Conservation (phyloP, 495 filamentous ascomycete genomes). For the Daldinia concentrica region DNA sequence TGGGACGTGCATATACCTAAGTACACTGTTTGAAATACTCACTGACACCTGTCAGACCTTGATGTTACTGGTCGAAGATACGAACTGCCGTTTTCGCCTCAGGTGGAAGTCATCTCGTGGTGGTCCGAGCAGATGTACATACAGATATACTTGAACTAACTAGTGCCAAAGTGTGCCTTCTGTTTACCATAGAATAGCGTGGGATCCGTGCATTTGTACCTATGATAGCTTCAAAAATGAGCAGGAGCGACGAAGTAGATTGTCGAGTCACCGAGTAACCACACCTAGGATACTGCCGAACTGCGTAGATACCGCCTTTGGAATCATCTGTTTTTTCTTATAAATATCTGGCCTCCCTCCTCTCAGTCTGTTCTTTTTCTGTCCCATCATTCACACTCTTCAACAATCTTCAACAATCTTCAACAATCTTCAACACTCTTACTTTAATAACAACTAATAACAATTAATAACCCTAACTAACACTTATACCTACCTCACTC, state of each 20-base stretch:
- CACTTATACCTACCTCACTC: background rate
- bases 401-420: background rate
- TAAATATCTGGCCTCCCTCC: background rate
- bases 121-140: background rate
- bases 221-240: background rate
- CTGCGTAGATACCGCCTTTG: background rate
- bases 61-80: background rate
- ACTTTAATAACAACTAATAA: background rate
- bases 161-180: background rate
- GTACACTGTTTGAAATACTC: background rate
- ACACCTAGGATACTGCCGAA: background rate
- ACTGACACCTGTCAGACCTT: background rate
- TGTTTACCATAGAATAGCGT: background rate
- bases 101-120: background rate
- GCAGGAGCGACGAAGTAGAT: background rate
- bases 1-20: background rate
- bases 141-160: background rate
- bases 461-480: background rate
- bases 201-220: background rate
- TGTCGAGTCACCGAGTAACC: background rate
- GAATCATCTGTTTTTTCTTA: background rate
- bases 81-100: background rate
- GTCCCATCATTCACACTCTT: background rate
- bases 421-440: background rate
- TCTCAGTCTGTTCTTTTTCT: background rate